Evolutionary conservation across 768 basidiomycete genomes (phyloP), one percentile per base, ranked within the genome.

Genomic region (Tephrocybe sp.): DNA sequence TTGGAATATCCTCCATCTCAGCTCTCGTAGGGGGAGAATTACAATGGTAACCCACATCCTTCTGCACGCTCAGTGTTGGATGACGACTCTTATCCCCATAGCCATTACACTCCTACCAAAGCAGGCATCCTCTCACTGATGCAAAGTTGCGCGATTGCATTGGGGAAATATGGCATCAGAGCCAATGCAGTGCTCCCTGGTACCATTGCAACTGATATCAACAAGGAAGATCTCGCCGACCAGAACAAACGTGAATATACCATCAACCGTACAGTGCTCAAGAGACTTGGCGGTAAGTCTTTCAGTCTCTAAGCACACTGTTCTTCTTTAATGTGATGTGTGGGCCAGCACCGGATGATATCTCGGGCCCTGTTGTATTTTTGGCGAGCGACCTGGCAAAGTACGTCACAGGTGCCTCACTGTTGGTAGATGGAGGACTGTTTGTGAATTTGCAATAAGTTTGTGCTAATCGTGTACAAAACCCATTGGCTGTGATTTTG

Each of bases 91-190:
- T 44, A 15, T 22, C 47, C 16, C 33, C 45, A 1, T 52, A 81
- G 80, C 44, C 86, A 88, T 60, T 91, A 89, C 57, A 87, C 84
- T 2, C 86, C 87, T 4, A 89, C 88, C 4, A 88, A 91, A 61
- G 88, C 88, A 2, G 86, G 84, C 1, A 80, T 90, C 44, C 76
- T 86, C 37, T 84, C 82, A 23, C 65, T 91, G 55, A 91, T 89
- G 87, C 85, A 89, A 64, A 84, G 82, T 53, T 85, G 83, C 57
- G 86, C 88, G 3, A 80, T 88, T 36, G 86, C 88, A 3, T 70
- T 89, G 21, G 86, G 86, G n/a, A 83, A 85, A 53, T 80, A 86
- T 63, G 79, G 79, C 42, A 90, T 90, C 55, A 77, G 88, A 30
- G 86, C 81, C 33, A 84, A 85, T 58, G 80, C 83, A 3, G 66